A percentile compares a stretch with the other conserved stretches of the same genome.
phyloP scores from a whole-genome alignment of 306 rosid genomes.

The Cucumis cinereus region DNA sequence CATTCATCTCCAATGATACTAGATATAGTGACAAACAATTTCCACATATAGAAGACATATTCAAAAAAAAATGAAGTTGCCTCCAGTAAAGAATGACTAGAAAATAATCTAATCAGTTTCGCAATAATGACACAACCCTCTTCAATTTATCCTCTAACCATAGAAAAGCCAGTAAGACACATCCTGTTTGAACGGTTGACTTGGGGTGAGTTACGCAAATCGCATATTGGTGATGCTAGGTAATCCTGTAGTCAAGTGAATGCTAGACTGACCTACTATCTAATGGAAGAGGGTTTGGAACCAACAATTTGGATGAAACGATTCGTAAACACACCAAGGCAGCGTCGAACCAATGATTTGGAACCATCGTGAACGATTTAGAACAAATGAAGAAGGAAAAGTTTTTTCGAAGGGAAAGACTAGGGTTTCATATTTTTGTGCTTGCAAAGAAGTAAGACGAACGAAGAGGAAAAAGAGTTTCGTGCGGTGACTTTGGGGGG shows the following conservation, averaged over 20 bases:
- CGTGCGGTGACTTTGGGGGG: no score
- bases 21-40: background rate
- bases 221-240: no score
- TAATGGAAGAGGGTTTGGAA: no score
- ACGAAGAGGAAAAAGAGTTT: no score
- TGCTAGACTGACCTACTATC: background rate
- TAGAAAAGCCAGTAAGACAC: background rate
- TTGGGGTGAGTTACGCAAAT: background rate
- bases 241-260: background rate
- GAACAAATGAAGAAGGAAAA: no score
- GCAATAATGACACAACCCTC: background rate
- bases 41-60: background rate
- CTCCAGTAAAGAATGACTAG: background rate
- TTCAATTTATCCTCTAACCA: background rate
- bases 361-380: no score
- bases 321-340: no score
- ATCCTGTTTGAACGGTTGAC: background rate
- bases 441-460: no score
- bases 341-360: no score
- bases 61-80: background rate
- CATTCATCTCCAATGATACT: slow-evolving; percentile 26
- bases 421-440: no score
- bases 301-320: no score
- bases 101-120: background rate
- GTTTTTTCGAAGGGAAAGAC: no score